Percentiles rank a stretch among this genome's conserved stretches.
Conservation (phyloP, 2,329 filamentous ascomycete species). For the Verticillium tricorpus region DNA sequence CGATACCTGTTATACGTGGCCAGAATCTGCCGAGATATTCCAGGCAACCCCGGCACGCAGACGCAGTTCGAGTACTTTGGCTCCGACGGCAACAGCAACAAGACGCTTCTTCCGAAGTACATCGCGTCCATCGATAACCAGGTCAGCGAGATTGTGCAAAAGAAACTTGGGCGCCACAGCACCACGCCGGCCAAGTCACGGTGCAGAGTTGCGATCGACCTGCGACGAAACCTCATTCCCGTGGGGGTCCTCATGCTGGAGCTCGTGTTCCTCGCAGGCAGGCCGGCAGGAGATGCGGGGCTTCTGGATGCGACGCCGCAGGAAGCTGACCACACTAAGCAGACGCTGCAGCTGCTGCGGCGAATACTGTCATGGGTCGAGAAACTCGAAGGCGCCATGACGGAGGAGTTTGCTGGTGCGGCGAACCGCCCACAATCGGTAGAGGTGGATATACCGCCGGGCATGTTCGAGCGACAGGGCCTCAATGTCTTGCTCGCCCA, state of each 20-base stretch:
- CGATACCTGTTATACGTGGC: neutral
- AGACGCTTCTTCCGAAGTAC: neutral
- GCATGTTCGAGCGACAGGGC: neutral
- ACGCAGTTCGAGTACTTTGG: neutral
- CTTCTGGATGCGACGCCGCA: neutral
- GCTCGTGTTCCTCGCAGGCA: neutral
- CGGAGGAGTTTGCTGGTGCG: neutral
- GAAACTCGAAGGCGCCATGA: neutral
- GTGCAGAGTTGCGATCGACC: neutral
- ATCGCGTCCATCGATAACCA: neutral
- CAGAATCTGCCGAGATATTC: neutral
- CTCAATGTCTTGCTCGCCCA: neutral
- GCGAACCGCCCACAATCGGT: neutral
- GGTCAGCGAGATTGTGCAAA: neutral
- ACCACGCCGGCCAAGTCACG: neutral
- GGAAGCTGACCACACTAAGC: neutral
- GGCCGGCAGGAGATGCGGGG: neutral
- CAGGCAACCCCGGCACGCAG: neutral
- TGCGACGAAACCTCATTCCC: neutral
- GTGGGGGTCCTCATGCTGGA: neutral
- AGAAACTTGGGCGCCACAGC: neutral
- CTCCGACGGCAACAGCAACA: neutral
- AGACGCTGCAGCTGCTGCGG: neutral
- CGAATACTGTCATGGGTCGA: neutral
- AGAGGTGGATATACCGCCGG: neutral